Base-by-base conservation (phyloP, 2,329 filamentous ascomycete genomes). In the Pestalotiopsis sp. region DNA sequence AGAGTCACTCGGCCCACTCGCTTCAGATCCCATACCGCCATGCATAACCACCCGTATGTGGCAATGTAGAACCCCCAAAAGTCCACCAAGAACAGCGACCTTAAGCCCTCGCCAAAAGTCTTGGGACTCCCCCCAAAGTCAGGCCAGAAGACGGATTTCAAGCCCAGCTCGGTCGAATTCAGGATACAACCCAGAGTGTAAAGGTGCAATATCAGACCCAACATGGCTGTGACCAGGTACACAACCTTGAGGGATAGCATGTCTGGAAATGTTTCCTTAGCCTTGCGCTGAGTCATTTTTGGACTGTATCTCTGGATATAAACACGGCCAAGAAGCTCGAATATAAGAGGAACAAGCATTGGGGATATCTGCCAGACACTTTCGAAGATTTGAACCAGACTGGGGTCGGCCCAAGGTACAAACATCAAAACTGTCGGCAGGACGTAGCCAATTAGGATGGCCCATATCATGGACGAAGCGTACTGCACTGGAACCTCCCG, bases 341-440 rank as follows among this genome's bases (percentile, higher is more conserved):
- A 36, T 2, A 62, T 20, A 5, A 39, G 27, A 31, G 59, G 25
- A 31, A 62, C 59, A 7, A 62, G 23, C 59, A 62, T 62, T 36
- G 59, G 59, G 3, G 59, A 31, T n/a, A 36, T 27, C 27, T 62
- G 59, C 59, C 59, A 62, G 0, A 62, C 6, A 39, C 14, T 27
- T 25, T 62, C 59, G 27, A 62, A 36, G 59, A 6, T 39, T 38
- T 62, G 59, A 31, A 62, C 36, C 5, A 25, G 11, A n/a, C 14
- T 27, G 11, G 59, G 59, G 13, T 31, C 13, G 7, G 7, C 27
- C 59, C 59, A 62, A 4, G 59, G 59, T 2, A 62, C 6, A 17
- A 62, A 62, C 59, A 62, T 62, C 2, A 62, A 25, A 2, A 62
- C 23, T n/a, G 59, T 62, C 13, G 59, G 59, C 23, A 62, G 36